Base-by-base conservation (phyloP, 441 rosid species). In the Populus trichocarpa region DNA sequence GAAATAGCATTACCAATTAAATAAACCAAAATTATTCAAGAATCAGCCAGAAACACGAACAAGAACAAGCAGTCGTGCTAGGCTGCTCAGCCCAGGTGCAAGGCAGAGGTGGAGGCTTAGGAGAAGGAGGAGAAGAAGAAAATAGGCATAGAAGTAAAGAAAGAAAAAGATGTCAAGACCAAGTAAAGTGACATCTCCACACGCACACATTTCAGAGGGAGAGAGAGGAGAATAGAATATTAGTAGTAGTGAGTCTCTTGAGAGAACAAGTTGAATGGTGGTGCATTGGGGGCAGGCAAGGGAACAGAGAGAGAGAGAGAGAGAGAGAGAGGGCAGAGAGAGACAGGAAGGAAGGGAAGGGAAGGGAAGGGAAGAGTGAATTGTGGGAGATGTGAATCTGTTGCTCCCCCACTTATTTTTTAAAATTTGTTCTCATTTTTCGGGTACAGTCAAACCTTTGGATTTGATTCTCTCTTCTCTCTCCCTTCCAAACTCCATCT, bases 381-480 rank as follows among this genome's bases (percentile, higher is more conserved):
- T 63, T 63, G 66, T 63, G 66, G 66, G 66, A 63, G 66, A 23
- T 61, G 66, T 61, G 26, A 61, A 22, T 61, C 66, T 61, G 66
- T 9, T 22, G 14, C 66, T 61, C 66, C 66, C 61, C 28, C 14
- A 61, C 66, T 61, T 61, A 11, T 4, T 61, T 61, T 61, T 46
- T 14, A 13, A 46, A 69, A 5, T 22, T 63, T 22, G 20, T 36
- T 32, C 63, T 28, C n/a, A 69, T 33, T 74, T 78, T 64, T 61
- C 59, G 83, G 78, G 84, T 68, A 78, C 80, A 73, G 90, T 87
- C 91, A 87, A 87, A 87, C 86, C 86, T 83, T 86, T 74, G 82
- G 86, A 78, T 84, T 80, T 78, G 79, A 46, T 13, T 4, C 42
- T 9, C 20, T 46, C 80, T 78, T 79, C 81, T 69, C 73, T 67